Evolutionary conservation across 106 monocot species (phyloP).

Genomic region (Posidonia australis): DNA sequence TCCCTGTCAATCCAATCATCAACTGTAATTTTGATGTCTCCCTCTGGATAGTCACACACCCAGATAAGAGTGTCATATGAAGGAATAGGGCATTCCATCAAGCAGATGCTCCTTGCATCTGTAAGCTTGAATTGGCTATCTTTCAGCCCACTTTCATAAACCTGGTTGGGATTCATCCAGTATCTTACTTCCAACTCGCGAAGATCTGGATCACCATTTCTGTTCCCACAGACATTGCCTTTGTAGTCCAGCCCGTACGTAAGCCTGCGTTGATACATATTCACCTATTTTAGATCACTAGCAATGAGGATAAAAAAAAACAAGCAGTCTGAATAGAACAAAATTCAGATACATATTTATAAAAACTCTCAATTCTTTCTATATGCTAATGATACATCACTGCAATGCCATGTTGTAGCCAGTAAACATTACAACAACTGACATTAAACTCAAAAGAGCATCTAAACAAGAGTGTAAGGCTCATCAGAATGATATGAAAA

Average conservation of each 20-base stretch:
- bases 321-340: background rate
- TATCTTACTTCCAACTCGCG: slow-evolving; percentile 65
- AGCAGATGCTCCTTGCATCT: slow-evolving; percentile 58
- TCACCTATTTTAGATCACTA: background rate
- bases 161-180: slow-evolving; percentile 81
- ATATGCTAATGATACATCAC: too few species aligned
- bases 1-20: slow-evolving; percentile 97
- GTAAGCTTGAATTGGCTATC: slow-evolving; percentile 40
- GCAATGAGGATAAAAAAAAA: background rate
- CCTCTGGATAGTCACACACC: slow-evolving; percentile 96
- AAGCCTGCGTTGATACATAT: slow-evolving; percentile 39
- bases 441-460: too few species aligned
- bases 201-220: slow-evolving; percentile 60
- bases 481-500: too few species aligned
- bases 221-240: slow-evolving; percentile 89
- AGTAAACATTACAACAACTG: too few species aligned
- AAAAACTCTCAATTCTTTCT: too few species aligned
- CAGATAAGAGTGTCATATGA: slow-evolving; percentile 82
- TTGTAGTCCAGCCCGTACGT: slow-evolving; percentile 94
- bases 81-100: slow-evolving; percentile 80
- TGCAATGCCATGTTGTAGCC: too few species aligned
- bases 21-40: slow-evolving; percentile 69
- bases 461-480: too few species aligned
- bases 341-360: too few species aligned
- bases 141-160: slow-evolving; percentile 65